Evolutionary conservation across 2,329 filamentous ascomycete species (phyloP).

Genomic region (Trichoderma harzianum): DNA sequence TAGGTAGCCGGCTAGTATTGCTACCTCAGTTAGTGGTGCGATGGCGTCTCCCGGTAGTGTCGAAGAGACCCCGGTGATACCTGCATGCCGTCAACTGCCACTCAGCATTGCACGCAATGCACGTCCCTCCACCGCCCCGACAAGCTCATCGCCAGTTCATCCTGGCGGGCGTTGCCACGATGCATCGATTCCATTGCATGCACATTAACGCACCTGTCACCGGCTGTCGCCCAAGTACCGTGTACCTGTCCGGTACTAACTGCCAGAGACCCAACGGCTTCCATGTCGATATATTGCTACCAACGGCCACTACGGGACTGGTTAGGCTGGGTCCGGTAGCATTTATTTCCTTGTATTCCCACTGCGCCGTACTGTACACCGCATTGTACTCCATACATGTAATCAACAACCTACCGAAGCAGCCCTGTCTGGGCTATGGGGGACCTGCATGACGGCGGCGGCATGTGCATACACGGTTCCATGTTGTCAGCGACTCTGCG

Average conservation of each 20-base stretch:
- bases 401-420: neutral
- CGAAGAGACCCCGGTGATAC: neutral
- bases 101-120: neutral
- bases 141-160: neutral
- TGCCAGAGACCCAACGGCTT: neutral
- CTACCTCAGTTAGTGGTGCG: neutral
- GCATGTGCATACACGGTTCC: neutral
- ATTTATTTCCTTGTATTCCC: neutral
- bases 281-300: neutral
- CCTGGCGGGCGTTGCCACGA: neutral
- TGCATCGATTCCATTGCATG: neutral
- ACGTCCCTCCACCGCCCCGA: neutral
- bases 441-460: slow-evolving; percentile 16
- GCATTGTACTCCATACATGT: neutral
- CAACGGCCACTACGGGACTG: neutral
- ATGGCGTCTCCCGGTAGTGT: neutral
- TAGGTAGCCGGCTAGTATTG: neutral
- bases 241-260: neutral
- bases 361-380: neutral
- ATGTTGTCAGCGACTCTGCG: neutral
- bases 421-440: neutral
- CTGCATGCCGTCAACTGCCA: neutral
- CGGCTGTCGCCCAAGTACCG: neutral
- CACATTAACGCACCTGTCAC: neutral
- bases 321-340: neutral